These are phyloP conservation scores for Waltergamsia citrina DNA, from an alignment of 2,329 filamentous ascomycete species.

Conservation along the genomic window DNA sequence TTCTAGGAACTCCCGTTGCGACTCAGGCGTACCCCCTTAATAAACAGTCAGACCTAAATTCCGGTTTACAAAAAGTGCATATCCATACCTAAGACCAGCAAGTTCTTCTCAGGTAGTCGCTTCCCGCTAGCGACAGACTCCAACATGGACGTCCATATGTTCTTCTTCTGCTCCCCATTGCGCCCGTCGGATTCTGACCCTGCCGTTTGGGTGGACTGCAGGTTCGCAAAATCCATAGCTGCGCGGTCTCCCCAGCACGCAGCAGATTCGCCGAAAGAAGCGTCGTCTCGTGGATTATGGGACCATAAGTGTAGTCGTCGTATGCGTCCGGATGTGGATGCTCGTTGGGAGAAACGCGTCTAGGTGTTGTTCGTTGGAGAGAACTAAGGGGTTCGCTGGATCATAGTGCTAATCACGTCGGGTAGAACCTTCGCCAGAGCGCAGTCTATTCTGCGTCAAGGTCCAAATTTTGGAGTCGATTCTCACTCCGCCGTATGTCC, in stretches of 20 bases:
- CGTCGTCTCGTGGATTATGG: not conserved
- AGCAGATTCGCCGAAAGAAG: no score
- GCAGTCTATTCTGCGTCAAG: no score
- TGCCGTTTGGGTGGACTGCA: slow-evolving; percentile 49
- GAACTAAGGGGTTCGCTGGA: no score
- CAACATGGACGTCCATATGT: slow-evolving; percentile 91
- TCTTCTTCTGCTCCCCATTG: slow-evolving; percentile 67
- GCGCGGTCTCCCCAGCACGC: not conserved
- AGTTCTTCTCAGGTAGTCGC: slow-evolving; percentile 82
- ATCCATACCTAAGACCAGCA: slow-evolving; percentile 70
- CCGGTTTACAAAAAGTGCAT: not conserved
- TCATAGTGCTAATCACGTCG: no score
- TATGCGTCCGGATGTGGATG: no score
- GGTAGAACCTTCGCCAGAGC: no score
- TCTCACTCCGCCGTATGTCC: no score
- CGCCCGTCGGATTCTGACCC: slow-evolving; percentile 45
- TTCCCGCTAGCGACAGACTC: slow-evolving; percentile 86
- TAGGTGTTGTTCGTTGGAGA: no score
- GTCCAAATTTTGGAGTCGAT: no score
- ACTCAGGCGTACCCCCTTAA: slow-evolving; percentile 72
- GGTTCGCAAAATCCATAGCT: slow-evolving; percentile 44
- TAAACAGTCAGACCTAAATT: slow-evolving; percentile 1
- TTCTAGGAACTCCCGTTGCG: slow-evolving; percentile 77
- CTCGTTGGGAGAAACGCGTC: no score
- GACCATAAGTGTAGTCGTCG: no score